These are phyloP conservation scores for Senecio squalidus DNA, from an alignment of 140 eudicot genomes.

Conservation along the genomic window DNA sequence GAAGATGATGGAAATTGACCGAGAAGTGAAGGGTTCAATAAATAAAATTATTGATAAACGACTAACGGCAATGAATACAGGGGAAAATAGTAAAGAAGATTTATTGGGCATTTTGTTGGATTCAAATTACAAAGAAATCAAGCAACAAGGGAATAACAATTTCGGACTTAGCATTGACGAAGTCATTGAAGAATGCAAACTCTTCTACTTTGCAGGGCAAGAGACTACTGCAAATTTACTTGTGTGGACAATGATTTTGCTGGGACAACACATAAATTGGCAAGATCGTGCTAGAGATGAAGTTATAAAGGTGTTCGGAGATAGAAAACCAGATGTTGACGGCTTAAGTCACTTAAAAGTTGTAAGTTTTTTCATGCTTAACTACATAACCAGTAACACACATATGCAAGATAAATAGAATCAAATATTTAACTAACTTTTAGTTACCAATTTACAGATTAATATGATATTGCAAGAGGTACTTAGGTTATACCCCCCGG, in stretches of 20 bases:
- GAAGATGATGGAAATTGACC: conserved; percentile 36
- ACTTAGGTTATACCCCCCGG: conserved; percentile 51
- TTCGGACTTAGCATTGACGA: conserved; percentile 29
- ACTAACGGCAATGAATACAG: conserved; percentile 20
- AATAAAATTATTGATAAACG: conserved; percentile 12
- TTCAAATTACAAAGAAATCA: conserved; percentile 25
- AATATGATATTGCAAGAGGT: conserved; percentile 42
- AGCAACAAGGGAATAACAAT: conserved; percentile 15
- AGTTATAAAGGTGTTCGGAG: conserved; percentile 28
- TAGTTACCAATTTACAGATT: conserved; percentile 24
- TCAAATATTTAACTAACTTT: background rate
- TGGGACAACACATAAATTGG: conserved; percentile 37
- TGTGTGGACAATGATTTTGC: conserved; percentile 31
- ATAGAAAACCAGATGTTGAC: conserved; percentile 22
- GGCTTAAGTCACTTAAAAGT: conserved; percentile 39
- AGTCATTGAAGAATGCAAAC: conserved; percentile 49
- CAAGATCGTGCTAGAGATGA: conserved; percentile 51
- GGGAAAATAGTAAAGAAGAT: conserved; percentile 27
- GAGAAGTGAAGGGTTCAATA: conserved; percentile 25
- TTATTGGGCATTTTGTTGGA: conserved; percentile 37
- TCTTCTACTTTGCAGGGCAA: conserved; percentile 30
- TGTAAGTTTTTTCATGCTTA: conserved; percentile 18
- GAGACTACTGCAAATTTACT: conserved; percentile 23
- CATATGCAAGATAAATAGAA: background rate
- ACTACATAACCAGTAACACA: background rate